Percentiles rank a stretch among this genome's conserved stretches.
These are phyloP conservation scores for Leccinum subtestaceum DNA, from an alignment of 768 basidiomycete species.

Conservation along the genomic window DNA sequence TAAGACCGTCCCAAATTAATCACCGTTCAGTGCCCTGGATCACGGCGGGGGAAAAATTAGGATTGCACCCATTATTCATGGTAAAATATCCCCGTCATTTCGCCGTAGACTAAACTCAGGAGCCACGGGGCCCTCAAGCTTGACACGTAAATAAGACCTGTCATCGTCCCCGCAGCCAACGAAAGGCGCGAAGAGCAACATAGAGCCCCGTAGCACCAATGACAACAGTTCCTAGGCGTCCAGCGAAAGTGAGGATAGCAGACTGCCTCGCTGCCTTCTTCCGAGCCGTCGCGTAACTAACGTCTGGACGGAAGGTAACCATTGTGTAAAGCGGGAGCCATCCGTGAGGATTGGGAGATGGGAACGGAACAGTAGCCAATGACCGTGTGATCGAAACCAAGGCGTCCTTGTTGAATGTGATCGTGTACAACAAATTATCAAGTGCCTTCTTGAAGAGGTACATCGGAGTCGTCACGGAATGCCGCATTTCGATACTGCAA, in stretches of 20 bases:
- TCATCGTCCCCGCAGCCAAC: constrained; percentile 24
- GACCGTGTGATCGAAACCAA: constrained; percentile 44
- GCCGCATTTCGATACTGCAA: constrained; percentile 88
- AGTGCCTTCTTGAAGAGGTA: constrained; percentile 79
- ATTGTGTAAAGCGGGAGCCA: constrained; percentile 97
- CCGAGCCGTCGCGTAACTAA: constrained; percentile 82
- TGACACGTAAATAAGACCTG: constrained; percentile 19
- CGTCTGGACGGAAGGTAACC: constrained; percentile 96
- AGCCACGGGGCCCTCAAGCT: constrained; percentile 32
- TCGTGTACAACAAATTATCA: constrained; percentile 68
- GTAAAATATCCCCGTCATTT: constrained; percentile 17
- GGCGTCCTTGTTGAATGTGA: constrained; percentile 52
- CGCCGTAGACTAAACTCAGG: constrained; percentile 25
- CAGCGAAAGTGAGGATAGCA: constrained; percentile 51
- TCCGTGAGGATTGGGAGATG: constrained; percentile 56
- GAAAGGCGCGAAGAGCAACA: constrained; percentile 15
- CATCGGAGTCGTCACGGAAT: constrained; percentile 77
- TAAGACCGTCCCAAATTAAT: constrained; percentile 32
- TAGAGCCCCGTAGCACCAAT: constrained; percentile 45
- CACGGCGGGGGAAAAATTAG: constrained; percentile 17
- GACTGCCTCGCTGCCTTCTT: constrained; percentile 69
- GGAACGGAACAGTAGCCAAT: constrained; percentile 55
- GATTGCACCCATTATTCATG: constrained; percentile 22
- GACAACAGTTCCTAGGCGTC: constrained; percentile 46
- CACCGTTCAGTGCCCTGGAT: constrained; percentile 30